Evolutionary conservation across 306 rosid genomes (phyloP).

Genomic region (Gleditsia sinensis): DNA sequence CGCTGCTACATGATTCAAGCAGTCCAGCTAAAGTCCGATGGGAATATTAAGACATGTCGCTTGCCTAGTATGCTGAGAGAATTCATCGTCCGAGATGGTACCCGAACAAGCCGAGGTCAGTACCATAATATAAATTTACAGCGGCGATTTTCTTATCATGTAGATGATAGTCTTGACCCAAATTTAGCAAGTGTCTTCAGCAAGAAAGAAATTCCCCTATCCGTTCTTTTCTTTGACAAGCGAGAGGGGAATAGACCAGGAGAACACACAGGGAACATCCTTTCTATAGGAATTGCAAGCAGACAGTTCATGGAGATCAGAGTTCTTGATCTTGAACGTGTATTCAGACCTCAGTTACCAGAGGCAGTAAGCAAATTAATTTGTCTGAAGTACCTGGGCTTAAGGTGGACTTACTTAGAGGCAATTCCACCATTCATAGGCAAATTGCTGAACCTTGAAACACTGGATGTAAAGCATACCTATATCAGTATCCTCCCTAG

Average conservation of each 20-base stretch:
- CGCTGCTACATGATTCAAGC: constrained; percentile 35
- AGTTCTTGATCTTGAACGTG: constrained; percentile 34
- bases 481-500: constrained; percentile 30
- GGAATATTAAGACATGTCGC: constrained; percentile 40
- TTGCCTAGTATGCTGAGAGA: constrained; percentile 33
- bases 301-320: constrained; percentile 31
- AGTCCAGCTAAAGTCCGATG: constrained; percentile 35
- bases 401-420: constrained; percentile 44
- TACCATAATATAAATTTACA: not conserved
- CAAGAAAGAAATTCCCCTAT: constrained; percentile 14
- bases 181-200: not conserved
- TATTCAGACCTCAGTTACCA: constrained; percentile 48
- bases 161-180: constrained; percentile 16
- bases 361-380: constrained; percentile 4
- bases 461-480: constrained; percentile 48
- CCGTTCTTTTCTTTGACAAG: constrained; percentile 37
- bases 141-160: constrained; percentile 22
- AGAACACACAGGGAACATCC: constrained; percentile 29
- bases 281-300: constrained; percentile 19
- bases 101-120: not conserved
- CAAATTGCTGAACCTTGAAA: constrained; percentile 38
- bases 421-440: constrained; percentile 34
- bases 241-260: constrained; percentile 45
- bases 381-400: constrained; percentile 37
- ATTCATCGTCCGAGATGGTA: not conserved